phyloP scores from a whole-genome alignment of 208 protist species.

The Perkinsela sp. region DNA sequence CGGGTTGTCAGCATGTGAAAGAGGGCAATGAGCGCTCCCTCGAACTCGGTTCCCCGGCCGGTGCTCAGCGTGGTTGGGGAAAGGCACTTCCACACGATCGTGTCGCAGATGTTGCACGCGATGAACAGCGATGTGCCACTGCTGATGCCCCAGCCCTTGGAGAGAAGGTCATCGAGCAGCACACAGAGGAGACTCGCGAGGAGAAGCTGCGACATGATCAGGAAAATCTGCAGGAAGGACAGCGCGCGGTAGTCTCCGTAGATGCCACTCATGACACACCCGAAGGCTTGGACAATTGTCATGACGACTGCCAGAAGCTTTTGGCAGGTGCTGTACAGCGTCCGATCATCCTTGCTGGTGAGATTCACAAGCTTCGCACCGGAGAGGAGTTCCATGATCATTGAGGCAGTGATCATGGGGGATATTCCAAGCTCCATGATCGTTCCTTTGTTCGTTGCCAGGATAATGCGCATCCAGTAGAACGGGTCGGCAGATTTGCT shows the following conservation, averaged over 20 bases:
- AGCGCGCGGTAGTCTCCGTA: constrained; percentile 91
- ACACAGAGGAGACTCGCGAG: constrained; percentile 91
- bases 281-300: constrained; percentile 83
- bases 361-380: constrained; percentile 84
- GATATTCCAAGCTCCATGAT: constrained; percentile 95
- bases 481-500: constrained; percentile 85
- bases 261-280: constrained; percentile 92
- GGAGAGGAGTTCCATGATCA: constrained; percentile 90
- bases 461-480: constrained; percentile 97
- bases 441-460: constrained; percentile 95
- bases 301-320: constrained; percentile 91
- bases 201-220: constrained; percentile 96
- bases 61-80: constrained; percentile 92
- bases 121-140: constrained; percentile 98
- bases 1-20: constrained; percentile 89
- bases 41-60: constrained; percentile 87
- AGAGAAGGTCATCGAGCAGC: constrained; percentile 92
- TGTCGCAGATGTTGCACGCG: constrained; percentile 98
- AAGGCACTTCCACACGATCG: constrained; percentile 98
- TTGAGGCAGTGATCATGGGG: constrained; percentile 82
- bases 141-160: constrained; percentile 97
- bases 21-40: constrained; percentile 96
- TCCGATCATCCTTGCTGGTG: constrained; percentile 79
- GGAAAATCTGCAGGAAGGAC: constrained; percentile 61
- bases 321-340: constrained; percentile 83